phyloP scores from a whole-genome alignment of 495 filamentous ascomycete genomes.

The Hypoxylon intermedium region DNA sequence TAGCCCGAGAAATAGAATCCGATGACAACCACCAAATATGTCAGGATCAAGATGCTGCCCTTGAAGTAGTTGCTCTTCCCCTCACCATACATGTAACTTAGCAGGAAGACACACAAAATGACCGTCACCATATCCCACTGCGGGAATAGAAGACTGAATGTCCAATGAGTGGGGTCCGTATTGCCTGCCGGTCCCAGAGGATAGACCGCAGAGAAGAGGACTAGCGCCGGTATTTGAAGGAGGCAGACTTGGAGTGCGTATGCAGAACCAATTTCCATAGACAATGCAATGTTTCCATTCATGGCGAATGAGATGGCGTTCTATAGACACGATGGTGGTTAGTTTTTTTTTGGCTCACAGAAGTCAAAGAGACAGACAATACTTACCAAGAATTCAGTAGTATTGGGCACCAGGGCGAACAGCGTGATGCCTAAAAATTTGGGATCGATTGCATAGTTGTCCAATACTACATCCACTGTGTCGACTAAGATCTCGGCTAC shows the following conservation, averaged over 20 bases:
- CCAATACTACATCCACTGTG: constrained; percentile 92
- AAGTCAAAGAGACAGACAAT: neutral
- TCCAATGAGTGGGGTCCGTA: constrained; percentile 71
- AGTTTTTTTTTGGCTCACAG: too few species aligned
- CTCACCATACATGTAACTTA: constrained; percentile 98
- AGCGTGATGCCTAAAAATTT: constrained; percentile 98
- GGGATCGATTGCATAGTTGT: constrained; percentile 89
- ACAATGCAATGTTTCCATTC: constrained; percentile 99
- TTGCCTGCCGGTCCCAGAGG: constrained; percentile 41
- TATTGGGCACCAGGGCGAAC: constrained; percentile 96
- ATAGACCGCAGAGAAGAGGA: constrained; percentile 80
- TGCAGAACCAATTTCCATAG: constrained; percentile 98
- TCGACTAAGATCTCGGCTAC: constrained; percentile 97
- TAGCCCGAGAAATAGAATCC: constrained; percentile 90
- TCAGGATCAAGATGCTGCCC: constrained; percentile 91
- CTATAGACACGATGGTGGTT: constrained; percentile 53
- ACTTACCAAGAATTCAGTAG: constrained; percentile 93
- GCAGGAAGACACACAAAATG: constrained; percentile 94
- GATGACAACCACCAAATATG: constrained; percentile 88
- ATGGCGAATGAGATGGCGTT: constrained; percentile 99
- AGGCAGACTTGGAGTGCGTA: constrained; percentile 98
- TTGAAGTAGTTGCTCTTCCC: constrained; percentile 96
- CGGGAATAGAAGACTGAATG: constrained; percentile 94
- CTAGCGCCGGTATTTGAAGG: constrained; percentile 92
- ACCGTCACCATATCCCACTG: constrained; percentile 99